These are phyloP conservation scores for Parasitella parasitica DNA, from an alignment of 371 early-diverging fungal genomes.

Conservation along the genomic window DNA sequence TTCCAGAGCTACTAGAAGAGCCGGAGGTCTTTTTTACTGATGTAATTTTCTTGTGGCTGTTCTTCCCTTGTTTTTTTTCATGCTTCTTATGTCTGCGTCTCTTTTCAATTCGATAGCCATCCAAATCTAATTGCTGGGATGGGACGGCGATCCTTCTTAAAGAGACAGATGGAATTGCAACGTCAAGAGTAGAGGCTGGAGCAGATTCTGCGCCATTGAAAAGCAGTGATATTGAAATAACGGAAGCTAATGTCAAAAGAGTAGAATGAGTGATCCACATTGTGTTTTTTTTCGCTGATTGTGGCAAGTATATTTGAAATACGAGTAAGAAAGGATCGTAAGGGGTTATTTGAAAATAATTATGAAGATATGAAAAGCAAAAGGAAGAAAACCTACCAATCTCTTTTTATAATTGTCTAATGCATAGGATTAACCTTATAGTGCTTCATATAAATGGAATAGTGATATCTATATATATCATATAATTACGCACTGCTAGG, in stretches of 20 bases:
- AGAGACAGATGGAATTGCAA: background rate
- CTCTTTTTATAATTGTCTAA: no score
- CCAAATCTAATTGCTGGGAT: constrained; percentile 4
- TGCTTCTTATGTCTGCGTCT: constrained; percentile 13
- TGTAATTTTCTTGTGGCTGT: constrained; percentile 13
- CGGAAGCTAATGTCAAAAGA: constrained; percentile 25
- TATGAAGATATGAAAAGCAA: no score
- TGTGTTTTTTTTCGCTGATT: background rate
- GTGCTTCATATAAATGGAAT: no score
- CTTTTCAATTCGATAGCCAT: constrained; percentile 13
- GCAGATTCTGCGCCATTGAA: constrained; percentile 9
- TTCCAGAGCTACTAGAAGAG: background rate
- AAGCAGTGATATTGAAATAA: constrained; percentile 15
- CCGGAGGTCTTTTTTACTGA: constrained; percentile 2
- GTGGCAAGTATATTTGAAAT: background rate
- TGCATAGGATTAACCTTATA: no score
- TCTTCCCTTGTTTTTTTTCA: constrained; percentile 9
- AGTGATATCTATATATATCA: no score
- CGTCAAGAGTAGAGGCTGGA: constrained; percentile 1
- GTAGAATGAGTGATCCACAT: constrained; percentile 29
- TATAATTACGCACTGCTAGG: no score
- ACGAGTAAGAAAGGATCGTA: constrained; percentile 4
- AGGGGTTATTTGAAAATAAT: background rate
- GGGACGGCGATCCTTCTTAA: background rate
- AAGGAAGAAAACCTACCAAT: no score